These are phyloP conservation scores for Dimargaris cristalligena DNA, from an alignment of 192 early-diverging fungal species.

Conservation along the genomic window DNA sequence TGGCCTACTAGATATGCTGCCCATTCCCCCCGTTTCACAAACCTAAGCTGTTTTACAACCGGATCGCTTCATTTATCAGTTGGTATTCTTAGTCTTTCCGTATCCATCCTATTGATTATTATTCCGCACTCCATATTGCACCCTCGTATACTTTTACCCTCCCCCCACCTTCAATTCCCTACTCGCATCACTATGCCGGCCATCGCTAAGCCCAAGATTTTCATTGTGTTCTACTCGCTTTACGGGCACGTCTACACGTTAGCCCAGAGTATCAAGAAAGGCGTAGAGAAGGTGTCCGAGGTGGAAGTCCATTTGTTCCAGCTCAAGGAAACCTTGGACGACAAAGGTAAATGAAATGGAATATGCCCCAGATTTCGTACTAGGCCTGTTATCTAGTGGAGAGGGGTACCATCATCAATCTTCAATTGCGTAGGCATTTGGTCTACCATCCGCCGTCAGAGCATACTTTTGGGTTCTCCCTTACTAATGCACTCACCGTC, in stretches of 20 bases:
- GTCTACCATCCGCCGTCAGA: too few species aligned
- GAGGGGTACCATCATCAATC: too few species aligned
- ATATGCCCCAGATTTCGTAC: neutral
- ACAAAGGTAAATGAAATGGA: constrained; percentile 17
- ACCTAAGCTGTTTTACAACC: too few species aligned
- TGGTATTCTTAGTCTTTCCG: neutral
- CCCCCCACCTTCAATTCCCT: neutral
- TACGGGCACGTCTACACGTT: constrained; percentile 59
- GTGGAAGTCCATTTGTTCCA: constrained; percentile 33
- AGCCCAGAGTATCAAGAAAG: constrained; percentile 40
- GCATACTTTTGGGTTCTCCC: too few species aligned
- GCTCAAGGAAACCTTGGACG: constrained; percentile 42
- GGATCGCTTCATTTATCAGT: too few species aligned
- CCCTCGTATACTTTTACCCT: neutral
- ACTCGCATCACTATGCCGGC: neutral
- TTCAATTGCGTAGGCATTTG: too few species aligned
- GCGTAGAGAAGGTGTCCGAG: constrained; percentile 33
- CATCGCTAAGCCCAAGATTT: constrained; percentile 20
- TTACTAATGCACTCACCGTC: neutral
- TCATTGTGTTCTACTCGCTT: constrained; percentile 51
- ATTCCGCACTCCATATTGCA: neutral
- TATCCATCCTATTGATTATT: neutral
- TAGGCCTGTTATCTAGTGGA: too few species aligned
- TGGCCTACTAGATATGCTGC: too few species aligned
- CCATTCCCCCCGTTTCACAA: too few species aligned